Evolutionary conservation across 306 rosid genomes (phyloP).

Genomic region (Lathyrus aphaca): DNA sequence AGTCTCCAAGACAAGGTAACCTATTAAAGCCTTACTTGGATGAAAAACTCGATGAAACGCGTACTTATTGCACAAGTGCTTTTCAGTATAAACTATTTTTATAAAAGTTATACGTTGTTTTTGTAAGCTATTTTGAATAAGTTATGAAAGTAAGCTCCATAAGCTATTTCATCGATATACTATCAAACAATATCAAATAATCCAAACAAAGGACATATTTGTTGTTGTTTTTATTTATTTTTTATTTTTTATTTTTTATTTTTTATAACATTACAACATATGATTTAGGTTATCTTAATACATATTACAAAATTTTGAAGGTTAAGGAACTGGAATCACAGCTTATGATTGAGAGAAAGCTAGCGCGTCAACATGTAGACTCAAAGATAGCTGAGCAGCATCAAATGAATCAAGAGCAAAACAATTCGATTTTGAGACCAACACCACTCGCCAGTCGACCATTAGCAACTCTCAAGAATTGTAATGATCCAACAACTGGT

Average conservation of each 20-base stretch:
- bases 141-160: background rate
- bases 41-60: background rate
- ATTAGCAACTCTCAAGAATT: constrained; percentile 56
- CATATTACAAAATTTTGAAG: constrained; percentile 41
- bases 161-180: background rate
- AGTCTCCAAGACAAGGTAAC: constrained; percentile 84
- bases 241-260: background rate
- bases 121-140: background rate
- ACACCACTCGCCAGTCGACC: constrained; percentile 55
- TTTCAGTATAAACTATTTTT: background rate
- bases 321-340: constrained; percentile 92
- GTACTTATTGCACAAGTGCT: background rate
- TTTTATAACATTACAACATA: background rate
- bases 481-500: constrained; percentile 45
- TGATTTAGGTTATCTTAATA: constrained; percentile 44
- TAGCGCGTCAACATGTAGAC: constrained; percentile 94
- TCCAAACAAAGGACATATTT: background rate
- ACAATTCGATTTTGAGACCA: constrained; percentile 47
- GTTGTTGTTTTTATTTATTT: background rate
- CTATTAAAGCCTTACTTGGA: background rate
- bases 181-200: background rate
- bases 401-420: constrained; percentile 67
- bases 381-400: constrained; percentile 94
- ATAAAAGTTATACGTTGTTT: background rate
- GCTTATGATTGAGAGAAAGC: constrained; percentile 88